Conservation (phyloP, 1,284 basidiomycete species). For the Takashimella tepidaria region DNA sequence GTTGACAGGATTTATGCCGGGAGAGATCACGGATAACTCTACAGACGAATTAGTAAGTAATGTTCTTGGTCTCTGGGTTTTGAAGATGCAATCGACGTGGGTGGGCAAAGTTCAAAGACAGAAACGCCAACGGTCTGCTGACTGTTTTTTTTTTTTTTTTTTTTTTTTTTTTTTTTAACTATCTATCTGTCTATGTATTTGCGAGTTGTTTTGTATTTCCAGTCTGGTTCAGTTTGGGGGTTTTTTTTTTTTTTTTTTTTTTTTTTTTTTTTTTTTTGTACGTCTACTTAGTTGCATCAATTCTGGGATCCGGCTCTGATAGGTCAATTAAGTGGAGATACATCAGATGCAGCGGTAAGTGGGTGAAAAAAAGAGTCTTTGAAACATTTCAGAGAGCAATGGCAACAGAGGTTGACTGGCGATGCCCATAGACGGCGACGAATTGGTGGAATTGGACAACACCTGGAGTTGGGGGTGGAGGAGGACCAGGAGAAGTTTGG, state of each 20-base stretch:
- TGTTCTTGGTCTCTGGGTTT: too few species aligned
- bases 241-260: neutral
- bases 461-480: neutral
- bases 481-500: too few species aligned
- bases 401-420: too few species aligned
- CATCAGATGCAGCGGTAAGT: neutral
- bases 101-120: neutral
- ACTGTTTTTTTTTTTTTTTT: conserved; percentile 1
- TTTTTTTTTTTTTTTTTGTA: conserved; percentile 1
- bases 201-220: neutral
- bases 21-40: neutral
- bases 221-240: neutral
- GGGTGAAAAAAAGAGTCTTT: too few species aligned
- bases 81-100: neutral
- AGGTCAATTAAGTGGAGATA: conserved; percentile 9
- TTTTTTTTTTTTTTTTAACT: neutral
- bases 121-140: conserved; percentile 7
- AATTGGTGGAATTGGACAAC: conserved; percentile 7
- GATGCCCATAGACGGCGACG: conserved; percentile 4
- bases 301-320: conserved; percentile 30
- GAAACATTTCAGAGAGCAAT: neutral
- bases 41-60: neutral
- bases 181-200: neutral
- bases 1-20: neutral
- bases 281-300: conserved; percentile 36